Evolutionary conservation across 106 monocot genomes (phyloP).

Genomic region (Dendrobium nobile): DNA sequence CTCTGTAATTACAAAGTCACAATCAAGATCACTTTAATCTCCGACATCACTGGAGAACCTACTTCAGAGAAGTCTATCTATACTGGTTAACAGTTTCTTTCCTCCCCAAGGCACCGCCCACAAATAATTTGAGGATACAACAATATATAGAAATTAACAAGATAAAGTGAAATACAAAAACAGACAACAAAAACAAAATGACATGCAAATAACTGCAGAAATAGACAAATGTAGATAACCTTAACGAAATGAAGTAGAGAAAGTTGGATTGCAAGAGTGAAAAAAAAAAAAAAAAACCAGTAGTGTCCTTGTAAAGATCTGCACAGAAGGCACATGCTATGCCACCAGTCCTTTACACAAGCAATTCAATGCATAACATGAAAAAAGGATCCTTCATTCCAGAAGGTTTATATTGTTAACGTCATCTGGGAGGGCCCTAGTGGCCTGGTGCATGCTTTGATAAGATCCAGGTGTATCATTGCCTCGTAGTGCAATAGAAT

Average conservation of each 20-base stretch:
- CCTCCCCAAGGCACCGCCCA: background rate
- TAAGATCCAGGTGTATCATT: background rate
- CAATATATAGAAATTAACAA: background rate
- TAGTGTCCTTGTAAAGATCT: background rate
- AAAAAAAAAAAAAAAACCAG: background rate
- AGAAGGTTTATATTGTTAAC: background rate
- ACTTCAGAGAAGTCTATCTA: background rate
- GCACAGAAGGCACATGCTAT: background rate
- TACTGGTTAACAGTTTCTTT: background rate
- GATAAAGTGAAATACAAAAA: background rate
- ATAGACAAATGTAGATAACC: background rate
- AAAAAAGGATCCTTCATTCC: background rate
- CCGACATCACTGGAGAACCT: background rate
- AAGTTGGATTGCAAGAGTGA: background rate
- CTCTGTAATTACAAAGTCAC: slow-evolving; percentile 47
- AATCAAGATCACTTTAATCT: background rate
- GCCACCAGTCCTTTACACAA: background rate
- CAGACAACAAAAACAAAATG: background rate
- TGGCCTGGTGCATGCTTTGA: background rate
- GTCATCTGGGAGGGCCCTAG: background rate
- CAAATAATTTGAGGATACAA: background rate
- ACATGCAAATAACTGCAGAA: background rate
- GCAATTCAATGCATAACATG: background rate
- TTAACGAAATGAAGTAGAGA: background rate
- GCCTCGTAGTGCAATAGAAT: background rate